Evolutionary conservation across 805 yeast genomes (phyloP).

Genomic region (Monosporozyma servazzii): DNA sequence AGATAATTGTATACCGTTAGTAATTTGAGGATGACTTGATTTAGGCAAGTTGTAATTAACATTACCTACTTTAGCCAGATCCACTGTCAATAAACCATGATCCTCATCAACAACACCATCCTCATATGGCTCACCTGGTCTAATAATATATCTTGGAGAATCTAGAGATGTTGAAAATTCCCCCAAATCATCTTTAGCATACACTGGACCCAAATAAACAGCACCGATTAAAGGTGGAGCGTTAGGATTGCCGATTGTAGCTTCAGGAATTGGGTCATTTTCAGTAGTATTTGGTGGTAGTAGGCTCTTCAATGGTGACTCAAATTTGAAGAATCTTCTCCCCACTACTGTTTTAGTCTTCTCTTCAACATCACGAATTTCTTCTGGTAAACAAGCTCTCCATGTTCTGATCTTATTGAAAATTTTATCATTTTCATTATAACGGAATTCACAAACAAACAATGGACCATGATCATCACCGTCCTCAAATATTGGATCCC

Average conservation of each 20-base stretch:
- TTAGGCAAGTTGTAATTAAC: background rate
- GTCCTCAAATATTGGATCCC: conserved; percentile 56
- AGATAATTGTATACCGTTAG: background rate
- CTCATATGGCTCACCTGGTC: conserved; percentile 35
- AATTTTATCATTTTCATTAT: conserved; percentile 80
- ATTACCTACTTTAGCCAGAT: background rate
- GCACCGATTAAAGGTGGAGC: conserved; percentile 96
- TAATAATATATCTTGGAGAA: conserved; percentile 36
- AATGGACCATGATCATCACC: conserved; percentile 71
- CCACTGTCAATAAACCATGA: conserved; percentile 21
- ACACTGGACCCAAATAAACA: conserved; percentile 69
- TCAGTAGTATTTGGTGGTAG: conserved; percentile 67
- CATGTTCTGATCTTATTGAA: conserved; percentile 95
- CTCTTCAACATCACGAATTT: conserved; percentile 77
- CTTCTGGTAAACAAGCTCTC: conserved; percentile 98
- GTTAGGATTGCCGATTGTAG: conserved; percentile 68
- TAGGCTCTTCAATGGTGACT: conserved; percentile 75
- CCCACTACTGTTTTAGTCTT: conserved; percentile 63
- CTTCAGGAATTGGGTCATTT: conserved; percentile 71
- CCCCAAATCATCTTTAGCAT: conserved; percentile 75
- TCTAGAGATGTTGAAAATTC: conserved; percentile 50
- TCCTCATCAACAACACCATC: conserved; percentile 28
- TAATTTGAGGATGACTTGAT: background rate
- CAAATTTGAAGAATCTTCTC: conserved; percentile 60
- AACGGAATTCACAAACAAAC: conserved; percentile 90